Conservation (phyloP, 371 early-diverging fungal species). For the Polyrhizophydium stewartii region DNA sequence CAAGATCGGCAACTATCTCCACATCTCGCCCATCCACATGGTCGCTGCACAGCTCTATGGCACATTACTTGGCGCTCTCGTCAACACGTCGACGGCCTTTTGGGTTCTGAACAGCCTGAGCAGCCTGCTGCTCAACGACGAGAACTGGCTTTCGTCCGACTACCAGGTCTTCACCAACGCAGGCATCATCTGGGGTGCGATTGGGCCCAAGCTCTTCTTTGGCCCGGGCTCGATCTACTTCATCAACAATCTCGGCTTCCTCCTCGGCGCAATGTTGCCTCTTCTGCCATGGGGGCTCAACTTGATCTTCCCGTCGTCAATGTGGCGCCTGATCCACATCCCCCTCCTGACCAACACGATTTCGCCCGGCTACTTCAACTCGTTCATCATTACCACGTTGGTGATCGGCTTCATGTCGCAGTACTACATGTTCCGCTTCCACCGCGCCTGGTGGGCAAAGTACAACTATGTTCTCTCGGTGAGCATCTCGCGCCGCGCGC, state of each 20-base stretch:
- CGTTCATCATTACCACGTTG: slow-evolving; percentile 2
- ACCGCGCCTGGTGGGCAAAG: slow-evolving; percentile 16
- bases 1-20: slow-evolving; percentile 44
- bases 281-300: slow-evolving; percentile 43
- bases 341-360: slow-evolving; percentile 20
- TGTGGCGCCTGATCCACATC: slow-evolving; percentile 33
- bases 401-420: slow-evolving; percentile 9
- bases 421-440: slow-evolving; percentile 11
- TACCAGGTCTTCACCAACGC: slow-evolving; percentile 48
- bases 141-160: slow-evolving; percentile 16
- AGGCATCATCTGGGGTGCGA: slow-evolving; percentile 60
- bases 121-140: slow-evolving; percentile 1
- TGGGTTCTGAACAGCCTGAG: slow-evolving; percentile 2
- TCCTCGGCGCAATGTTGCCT: slow-evolving; percentile 46
- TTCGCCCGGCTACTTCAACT: slow-evolving; percentile 2
- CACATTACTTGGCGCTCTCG: slow-evolving; percentile 19
- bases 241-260: slow-evolving; percentile 28
- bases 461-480: slow-evolving; percentile 15
- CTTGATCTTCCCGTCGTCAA: slow-evolving; percentile 29
- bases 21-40: slow-evolving; percentile 32
- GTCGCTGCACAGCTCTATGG: slow-evolving; percentile 24
- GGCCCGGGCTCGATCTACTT: slow-evolving; percentile 39
- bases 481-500: slow-evolving; percentile 20
- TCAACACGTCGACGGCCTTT: slow-evolving; percentile 10
- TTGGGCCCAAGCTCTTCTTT: slow-evolving; percentile 48